Conservation (phyloP, 2,329 filamentous ascomycete genomes). For the Fusarium sulawesiense region DNA sequence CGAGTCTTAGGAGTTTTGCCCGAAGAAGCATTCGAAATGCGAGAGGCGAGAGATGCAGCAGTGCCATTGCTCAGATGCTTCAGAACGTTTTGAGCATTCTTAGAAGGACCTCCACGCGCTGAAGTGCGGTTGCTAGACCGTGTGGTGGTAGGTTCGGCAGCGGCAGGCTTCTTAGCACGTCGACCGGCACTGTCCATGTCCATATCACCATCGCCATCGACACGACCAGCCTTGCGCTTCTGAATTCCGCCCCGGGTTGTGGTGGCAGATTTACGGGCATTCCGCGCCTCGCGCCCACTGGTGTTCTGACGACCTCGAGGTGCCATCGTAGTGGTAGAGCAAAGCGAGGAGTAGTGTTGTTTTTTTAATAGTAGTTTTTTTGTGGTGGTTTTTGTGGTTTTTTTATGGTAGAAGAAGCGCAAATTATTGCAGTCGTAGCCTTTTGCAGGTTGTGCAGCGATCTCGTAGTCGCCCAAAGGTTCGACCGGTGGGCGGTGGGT, state of each 20-base stretch:
- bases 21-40: conserved; percentile 48
- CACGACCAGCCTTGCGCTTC: conserved; percentile 58
- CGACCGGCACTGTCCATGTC: conserved; percentile 62
- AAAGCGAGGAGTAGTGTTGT: neutral
- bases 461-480: conserved; percentile 1
- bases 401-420: conserved; percentile 16
- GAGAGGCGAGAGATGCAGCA: conserved; percentile 49
- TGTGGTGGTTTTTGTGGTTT: neutral
- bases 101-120: conserved; percentile 50
- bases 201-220: conserved; percentile 70
- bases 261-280: conserved; percentile 47
- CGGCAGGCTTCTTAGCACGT: conserved; percentile 49
- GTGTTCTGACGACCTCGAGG: conserved; percentile 49
- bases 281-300: conserved; percentile 49
- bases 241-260: conserved; percentile 61
- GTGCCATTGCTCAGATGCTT: conserved; percentile 56
- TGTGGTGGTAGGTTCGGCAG: conserved; percentile 45
- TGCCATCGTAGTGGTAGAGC: conserved; percentile 46
- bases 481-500: neutral
- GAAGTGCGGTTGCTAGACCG: conserved; percentile 45
- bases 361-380: conserved; percentile 1
- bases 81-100: conserved; percentile 57
- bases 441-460: conserved; percentile 1
- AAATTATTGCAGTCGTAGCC: neutral
- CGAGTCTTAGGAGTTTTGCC: conserved; percentile 43